Evolutionary conservation across 192 early-diverging fungal species (phyloP).

Genomic region (Backusella liffmaniae): DNA sequence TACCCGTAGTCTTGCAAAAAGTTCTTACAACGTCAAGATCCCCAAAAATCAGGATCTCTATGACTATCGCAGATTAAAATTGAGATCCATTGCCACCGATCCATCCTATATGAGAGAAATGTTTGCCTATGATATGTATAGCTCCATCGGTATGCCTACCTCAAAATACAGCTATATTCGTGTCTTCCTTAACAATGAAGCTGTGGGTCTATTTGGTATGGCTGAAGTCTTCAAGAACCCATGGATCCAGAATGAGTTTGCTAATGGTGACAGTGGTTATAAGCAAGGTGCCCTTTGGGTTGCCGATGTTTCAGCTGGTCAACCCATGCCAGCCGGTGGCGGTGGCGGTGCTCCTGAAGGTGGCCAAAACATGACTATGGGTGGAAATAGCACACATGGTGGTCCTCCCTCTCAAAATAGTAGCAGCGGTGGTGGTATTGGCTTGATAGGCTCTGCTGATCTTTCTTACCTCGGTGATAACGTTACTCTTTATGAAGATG

Average conservation of each 20-base stretch:
- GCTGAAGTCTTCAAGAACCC: constrained; percentile 34
- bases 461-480: constrained; percentile 8
- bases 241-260: constrained; percentile 29
- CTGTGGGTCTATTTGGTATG: constrained; percentile 9
- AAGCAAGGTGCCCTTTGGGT: not conserved
- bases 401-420: not conserved
- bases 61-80: not conserved
- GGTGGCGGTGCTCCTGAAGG: not conserved
- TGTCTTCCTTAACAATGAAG: not conserved
- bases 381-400: not conserved
- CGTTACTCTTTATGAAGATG: not conserved
- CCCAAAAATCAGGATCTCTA: not conserved
- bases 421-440: not conserved
- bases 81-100: constrained; percentile 11
- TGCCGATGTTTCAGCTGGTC: not conserved
- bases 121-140: not conserved
- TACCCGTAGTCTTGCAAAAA: not conserved
- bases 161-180: not conserved
- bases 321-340: not conserved
- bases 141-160: constrained; percentile 2
- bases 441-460: not conserved
- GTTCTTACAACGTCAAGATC: constrained; percentile 4
- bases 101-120: constrained; percentile 9
- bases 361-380: not conserved
- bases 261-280: constrained; percentile 25